Evolutionary conservation across 164 flowering plant genomes (phyloP).

Genomic region (Vitis labrusca): DNA sequence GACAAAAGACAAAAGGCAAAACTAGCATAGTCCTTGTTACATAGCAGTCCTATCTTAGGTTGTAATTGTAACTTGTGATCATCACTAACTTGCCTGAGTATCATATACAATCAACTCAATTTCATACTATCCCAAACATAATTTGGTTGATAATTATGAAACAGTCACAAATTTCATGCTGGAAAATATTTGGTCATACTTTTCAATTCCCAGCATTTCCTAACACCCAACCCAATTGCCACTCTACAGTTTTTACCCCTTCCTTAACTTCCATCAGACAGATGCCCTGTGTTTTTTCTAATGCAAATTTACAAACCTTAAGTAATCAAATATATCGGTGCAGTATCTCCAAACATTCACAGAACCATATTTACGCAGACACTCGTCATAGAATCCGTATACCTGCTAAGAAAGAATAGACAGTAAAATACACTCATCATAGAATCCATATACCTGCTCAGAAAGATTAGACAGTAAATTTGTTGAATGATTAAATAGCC

Average conservation of each 20-base stretch:
- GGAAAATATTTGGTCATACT: neutral
- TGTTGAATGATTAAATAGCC: neutral
- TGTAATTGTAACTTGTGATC: too few relatives aligned
- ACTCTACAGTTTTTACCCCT: neutral
- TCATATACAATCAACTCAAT: too few relatives aligned
- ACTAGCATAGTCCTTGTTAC: too few relatives aligned
- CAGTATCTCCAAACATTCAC: slow-evolving; percentile 99
- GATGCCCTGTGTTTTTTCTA: neutral
- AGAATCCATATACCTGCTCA: slow-evolving; percentile 92
- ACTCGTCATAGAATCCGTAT: slow-evolving; percentile 98
- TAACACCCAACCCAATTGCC: neutral
- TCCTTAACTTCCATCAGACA: slow-evolving; percentile 5
- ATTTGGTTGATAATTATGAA: too few relatives aligned
- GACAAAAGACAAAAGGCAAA: too few relatives aligned
- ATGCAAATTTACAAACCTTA: slow-evolving; percentile 57
- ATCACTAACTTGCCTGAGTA: too few relatives aligned
- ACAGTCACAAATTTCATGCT: too few relatives aligned
- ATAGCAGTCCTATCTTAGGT: too few relatives aligned
- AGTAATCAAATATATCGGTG: slow-evolving; percentile 96
- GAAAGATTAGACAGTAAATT: slow-evolving; percentile 2
- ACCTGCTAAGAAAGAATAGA: slow-evolving; percentile 47
- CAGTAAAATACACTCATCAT: slow-evolving; percentile 68
- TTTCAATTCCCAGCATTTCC: neutral
- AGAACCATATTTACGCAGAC: slow-evolving; percentile 98
- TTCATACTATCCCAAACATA: too few relatives aligned